Evolutionary conservation across 2,329 filamentous ascomycete genomes (phyloP), one percentile per base, ranked within the genome.

Genomic region (Atkinsonella texensis): DNA sequence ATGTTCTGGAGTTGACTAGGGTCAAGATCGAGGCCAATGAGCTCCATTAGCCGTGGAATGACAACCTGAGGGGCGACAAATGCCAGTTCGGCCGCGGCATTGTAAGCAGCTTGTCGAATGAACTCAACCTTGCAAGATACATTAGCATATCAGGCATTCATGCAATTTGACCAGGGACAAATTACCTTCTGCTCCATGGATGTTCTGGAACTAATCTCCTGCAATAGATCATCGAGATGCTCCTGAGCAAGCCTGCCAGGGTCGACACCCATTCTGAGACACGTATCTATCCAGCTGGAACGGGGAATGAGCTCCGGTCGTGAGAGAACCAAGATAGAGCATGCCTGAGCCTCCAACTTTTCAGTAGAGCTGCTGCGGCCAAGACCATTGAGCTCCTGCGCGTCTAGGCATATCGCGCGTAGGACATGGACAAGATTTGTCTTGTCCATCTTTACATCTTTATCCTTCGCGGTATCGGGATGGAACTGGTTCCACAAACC

Each of bases 11-110:
- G 74, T 54, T 87, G 83, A 43, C 75, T 69, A 1, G 81, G 75
- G 56, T 89, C 75, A 18, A 98, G 74, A 65, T 97, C 89, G 31
- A 77, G 68, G 50, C 77, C 74, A 48, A 98, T 81, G 46, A 93
- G 80, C 31, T 81, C 70, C 28, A 96, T 79, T 23, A 98, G 76
- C 8, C 80, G 77, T 4, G 88, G 79, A 18, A 89, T 85, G 68
- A 95, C 86, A 15, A 74, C 74, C 43, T 93, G 86, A 0, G 93
- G 93, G 4, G 91, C 87, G 28, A 98, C 89, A 62, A 98, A 98
- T 3, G 88, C 90, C 53, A 98, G 74, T 62, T 97, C 93, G 39
- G 90, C 89, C 11, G 88, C 87, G 8, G 91, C 89, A 58, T 83
- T 83, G 66, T 84, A 94, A 3, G 91, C 87, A 49, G 91, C 91